Evolutionary conservation across 139 green algal genomes (phyloP).

Genomic region (Tetradesmus obliquus): DNA sequence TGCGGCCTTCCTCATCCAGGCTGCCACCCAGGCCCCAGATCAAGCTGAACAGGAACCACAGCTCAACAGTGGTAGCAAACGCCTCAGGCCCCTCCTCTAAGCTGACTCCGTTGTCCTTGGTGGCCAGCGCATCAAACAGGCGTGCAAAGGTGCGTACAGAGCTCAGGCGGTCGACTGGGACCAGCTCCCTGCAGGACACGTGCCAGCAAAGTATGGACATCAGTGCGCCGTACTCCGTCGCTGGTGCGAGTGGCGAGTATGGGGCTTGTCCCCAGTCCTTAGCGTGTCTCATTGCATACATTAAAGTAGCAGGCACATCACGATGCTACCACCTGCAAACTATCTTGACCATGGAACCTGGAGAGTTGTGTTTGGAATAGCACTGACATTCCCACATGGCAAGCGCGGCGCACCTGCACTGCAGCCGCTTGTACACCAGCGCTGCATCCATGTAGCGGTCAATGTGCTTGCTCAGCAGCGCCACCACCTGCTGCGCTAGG

Average conservation of each 20-base stretch:
- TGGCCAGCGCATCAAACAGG: constrained; percentile 82
- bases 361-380: too few species aligned
- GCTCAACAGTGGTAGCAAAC: constrained; percentile 75
- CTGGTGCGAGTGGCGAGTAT: background rate
- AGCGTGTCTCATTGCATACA: too few species aligned
- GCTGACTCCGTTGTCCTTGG: constrained; percentile 68
- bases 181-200: constrained; percentile 67
- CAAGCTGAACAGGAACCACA: constrained; percentile 87
- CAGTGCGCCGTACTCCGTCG: background rate
- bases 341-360: too few species aligned
- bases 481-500: constrained; percentile 66
- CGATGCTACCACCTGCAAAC: too few species aligned
- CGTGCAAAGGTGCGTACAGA: constrained; percentile 73
- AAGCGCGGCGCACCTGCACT: constrained; percentile 34
- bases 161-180: constrained; percentile 77
- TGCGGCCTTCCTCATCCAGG: constrained; percentile 79
- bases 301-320: too few species aligned
- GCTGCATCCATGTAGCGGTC: constrained; percentile 91
- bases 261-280: background rate
- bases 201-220: background rate
- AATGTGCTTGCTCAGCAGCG: constrained; percentile 84
- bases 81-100: constrained; percentile 63
- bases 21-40: constrained; percentile 87
- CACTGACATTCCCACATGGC: too few species aligned
- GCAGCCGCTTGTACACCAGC: constrained; percentile 84